These are phyloP conservation scores for Jasminum sambac DNA, from an alignment of 257 asterid species.

Conservation along the genomic window DNA sequence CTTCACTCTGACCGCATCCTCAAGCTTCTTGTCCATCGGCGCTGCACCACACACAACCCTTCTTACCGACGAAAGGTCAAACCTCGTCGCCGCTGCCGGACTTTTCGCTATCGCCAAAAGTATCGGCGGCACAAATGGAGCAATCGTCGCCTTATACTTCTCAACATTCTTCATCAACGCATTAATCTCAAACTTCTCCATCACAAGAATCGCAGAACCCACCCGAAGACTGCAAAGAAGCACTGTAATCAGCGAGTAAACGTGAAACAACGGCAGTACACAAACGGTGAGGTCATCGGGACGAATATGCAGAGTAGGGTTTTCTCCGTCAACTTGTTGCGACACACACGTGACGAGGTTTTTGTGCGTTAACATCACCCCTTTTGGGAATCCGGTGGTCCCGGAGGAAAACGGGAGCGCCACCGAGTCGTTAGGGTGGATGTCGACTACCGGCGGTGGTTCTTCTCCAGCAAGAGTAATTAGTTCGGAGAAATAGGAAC, in stretches of 20 bases:
- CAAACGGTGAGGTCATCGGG: constrained; percentile 37
- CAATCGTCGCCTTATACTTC: constrained; percentile 46
- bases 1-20: constrained; percentile 34
- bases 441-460: constrained; percentile 21
- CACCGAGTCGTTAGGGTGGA: constrained; percentile 41
- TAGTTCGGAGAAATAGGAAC: constrained; percentile 34
- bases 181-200: constrained; percentile 48
- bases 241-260: constrained; percentile 39
- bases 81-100: constrained; percentile 32
- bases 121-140: constrained; percentile 62
- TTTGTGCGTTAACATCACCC: constrained; percentile 59
- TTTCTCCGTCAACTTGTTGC: constrained; percentile 55
- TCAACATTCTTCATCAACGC: constrained; percentile 33
- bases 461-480: constrained; percentile 36
- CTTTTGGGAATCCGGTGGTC: constrained; percentile 63
- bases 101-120: constrained; percentile 47
- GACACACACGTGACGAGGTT: constrained; percentile 48
- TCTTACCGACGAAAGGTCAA: constrained; percentile 57
- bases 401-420: constrained; percentile 63
- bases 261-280: constrained; percentile 56
- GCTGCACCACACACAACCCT: constrained; percentile 57
- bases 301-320: constrained; percentile 34
- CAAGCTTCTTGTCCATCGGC: constrained; percentile 45
- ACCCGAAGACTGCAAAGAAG: constrained; percentile 39
- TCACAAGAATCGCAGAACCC: constrained; percentile 44